Evolutionary conservation across 2,329 filamentous ascomycete genomes (phyloP).

Genomic region (Didymosphaeria variabile): DNA sequence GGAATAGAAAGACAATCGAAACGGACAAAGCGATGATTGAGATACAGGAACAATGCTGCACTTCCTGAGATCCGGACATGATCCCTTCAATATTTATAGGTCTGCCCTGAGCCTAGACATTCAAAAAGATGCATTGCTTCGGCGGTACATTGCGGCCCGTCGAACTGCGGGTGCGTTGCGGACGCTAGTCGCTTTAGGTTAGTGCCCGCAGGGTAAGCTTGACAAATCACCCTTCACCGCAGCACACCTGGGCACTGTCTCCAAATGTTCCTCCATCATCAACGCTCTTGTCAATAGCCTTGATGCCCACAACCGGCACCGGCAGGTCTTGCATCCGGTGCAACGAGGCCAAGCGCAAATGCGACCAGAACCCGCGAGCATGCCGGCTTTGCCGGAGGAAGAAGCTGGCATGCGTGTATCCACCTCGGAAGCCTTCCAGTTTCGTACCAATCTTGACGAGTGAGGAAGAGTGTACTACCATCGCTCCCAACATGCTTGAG

Average conservation of each 20-base stretch:
- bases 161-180: neutral
- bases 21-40: too few species aligned
- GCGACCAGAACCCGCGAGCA: slow-evolving; percentile 15
- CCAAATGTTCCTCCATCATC: neutral
- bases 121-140: neutral
- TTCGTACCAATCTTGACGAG: slow-evolving; percentile 17
- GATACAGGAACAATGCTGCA: too few species aligned
- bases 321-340: slow-evolving; percentile 18
- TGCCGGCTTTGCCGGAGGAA: slow-evolving; percentile 19
- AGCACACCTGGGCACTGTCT: too few species aligned
- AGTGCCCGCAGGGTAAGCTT: slow-evolving; percentile 10
- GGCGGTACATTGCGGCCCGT: neutral
- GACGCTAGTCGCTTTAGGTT: slow-evolving; percentile 18
- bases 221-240: slow-evolving; percentile 5
- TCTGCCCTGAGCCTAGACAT: neutral
- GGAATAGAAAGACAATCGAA: neutral
- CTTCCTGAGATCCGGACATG: too few species aligned
- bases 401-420: slow-evolving; percentile 17
- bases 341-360: slow-evolving; percentile 18
- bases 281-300: neutral
- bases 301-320: slow-evolving; percentile 14
- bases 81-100: too few species aligned
- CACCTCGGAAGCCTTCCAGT: slow-evolving; percentile 11
- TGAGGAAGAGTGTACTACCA: neutral
- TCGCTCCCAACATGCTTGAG: neutral